Evolutionary conservation across 257 asterid genomes (phyloP).

Genomic region (Petunia axillaris): DNA sequence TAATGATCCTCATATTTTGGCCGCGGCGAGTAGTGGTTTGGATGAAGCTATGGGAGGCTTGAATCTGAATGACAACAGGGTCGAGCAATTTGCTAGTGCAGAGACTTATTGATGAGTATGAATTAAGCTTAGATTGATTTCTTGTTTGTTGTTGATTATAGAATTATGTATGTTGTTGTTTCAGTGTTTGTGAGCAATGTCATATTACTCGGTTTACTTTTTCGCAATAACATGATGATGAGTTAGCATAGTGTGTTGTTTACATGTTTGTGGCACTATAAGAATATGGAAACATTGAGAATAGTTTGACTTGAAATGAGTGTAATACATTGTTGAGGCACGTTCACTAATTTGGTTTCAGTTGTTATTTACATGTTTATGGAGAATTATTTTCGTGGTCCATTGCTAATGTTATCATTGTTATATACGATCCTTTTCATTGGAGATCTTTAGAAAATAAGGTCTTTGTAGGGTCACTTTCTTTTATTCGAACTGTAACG

Average conservation of each 20-base stretch:
- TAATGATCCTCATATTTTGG: slow-evolving; percentile 70
- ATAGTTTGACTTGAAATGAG: not conserved
- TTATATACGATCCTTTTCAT: no score
- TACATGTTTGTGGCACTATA: slow-evolving; percentile 4
- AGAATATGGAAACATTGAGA: not conserved
- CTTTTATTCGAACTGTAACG: no score
- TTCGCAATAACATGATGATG: slow-evolving; percentile 25
- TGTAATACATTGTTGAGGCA: not conserved
- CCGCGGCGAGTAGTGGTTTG: slow-evolving; percentile 67
- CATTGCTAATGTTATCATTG: no score
- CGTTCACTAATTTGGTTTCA: not conserved
- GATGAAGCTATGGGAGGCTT: slow-evolving; percentile 64
- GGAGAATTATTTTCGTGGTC: no score
- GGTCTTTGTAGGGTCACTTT: no score
- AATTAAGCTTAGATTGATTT: not conserved
- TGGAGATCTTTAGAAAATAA: no score
- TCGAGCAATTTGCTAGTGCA: slow-evolving; percentile 43
- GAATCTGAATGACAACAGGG: slow-evolving; percentile 49
- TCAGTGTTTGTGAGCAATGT: slow-evolving; percentile 9
- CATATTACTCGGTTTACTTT: slow-evolving; percentile 11
- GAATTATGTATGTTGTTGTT: slow-evolving; percentile 19
- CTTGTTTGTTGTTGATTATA: slow-evolving; percentile 17
- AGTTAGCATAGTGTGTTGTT: not conserved
- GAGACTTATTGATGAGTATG: slow-evolving; percentile 36
- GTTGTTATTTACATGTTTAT: slow-evolving; percentile 12